Evolutionary conservation across 768 basidiomycete genomes (phyloP).

Genomic region (Auricularia sp.): DNA sequence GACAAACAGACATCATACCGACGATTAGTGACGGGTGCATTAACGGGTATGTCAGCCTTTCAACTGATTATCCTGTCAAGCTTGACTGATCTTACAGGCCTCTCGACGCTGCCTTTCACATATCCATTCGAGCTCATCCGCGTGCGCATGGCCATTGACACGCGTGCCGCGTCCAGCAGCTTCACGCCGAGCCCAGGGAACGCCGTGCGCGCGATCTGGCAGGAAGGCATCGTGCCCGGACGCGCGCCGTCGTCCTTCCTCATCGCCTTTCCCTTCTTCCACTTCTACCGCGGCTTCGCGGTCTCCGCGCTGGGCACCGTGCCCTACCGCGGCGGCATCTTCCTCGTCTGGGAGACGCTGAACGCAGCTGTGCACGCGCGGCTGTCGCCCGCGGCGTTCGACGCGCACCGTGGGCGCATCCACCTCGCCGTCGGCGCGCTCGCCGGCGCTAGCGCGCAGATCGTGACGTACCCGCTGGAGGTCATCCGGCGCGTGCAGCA

Average conservation of each 20-base stretch:
- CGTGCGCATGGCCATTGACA: conserved; percentile 89
- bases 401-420: conserved; percentile 26
- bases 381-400: conserved; percentile 18
- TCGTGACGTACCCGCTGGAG: conserved; percentile 90
- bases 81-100: not conserved
- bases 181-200: conserved; percentile 48
- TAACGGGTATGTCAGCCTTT: conserved; percentile 52
- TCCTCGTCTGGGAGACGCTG: conserved; percentile 76
- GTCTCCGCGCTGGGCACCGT: conserved; percentile 88
- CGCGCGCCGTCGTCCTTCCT: conserved; percentile 26
- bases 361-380: conserved; percentile 41
- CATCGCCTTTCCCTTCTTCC: conserved; percentile 60
- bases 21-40: conserved; percentile 78
- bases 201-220: conserved; percentile 45
- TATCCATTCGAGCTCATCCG: conserved; percentile 94
- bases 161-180: conserved; percentile 33
- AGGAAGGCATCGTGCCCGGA: conserved; percentile 37
- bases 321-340: conserved; percentile 91
- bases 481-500: conserved; percentile 89
- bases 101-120: conserved; percentile 45
- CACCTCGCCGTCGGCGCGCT: conserved; percentile 75
- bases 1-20: conserved; percentile 66
- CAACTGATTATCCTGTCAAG: not conserved
- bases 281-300: conserved; percentile 96
- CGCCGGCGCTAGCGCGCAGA: conserved; percentile 79